Evolutionary conservation across 495 filamentous ascomycete species (phyloP), one percentile per base, ranked within the genome.

Genomic region (Talaromyces stipitatus): DNA sequence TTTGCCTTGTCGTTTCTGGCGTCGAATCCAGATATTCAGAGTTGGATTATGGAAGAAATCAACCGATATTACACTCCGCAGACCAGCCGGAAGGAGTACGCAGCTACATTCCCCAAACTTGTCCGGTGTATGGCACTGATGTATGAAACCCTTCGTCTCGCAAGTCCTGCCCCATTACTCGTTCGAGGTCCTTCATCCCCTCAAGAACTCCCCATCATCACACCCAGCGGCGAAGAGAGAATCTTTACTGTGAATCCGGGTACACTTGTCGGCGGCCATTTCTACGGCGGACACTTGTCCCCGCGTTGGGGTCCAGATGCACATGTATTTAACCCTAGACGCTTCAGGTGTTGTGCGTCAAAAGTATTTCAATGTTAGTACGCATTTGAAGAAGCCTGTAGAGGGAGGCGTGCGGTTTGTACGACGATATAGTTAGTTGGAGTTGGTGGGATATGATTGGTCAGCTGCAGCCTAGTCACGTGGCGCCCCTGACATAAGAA

Each of bases 271-370:
- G 32, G 32, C 32, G 32, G 32, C 14, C 32, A 36, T 16, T 36
- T 36, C 14, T 36, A 36, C 32, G 32, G 32, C 14, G 32, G 32
- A 12, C 32, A 36, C 10, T n/a, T 36, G 12, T 36, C 32, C 16
- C 32, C 32, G 12, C 32, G 32, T 55, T 83, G 80, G 80, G 75
- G 75, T 9, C 29, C 56, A 5, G 63, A 71, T 24, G 62, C 62
- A 2, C 24, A 56, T 0, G 16, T 20, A 0, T 80, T 74, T 60
- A 27, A 47, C 4, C 75, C 75, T 0, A 28, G 23, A 10, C 57
- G 71, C 23, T 76, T 1, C 73, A 79, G 36, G n/a, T 0, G 36
- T 41, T 7, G 36, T 41, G 5, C n/a, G 36, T 18, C 5, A 18
- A 7, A 41, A 41, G 36, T 41, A 41, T 41, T 41, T 41, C 36